Evolutionary conservation across 2,329 filamentous ascomycete species (phyloP), one percentile per base, ranked within the genome.

Genomic region (Diaporthe vaccinii): DNA sequence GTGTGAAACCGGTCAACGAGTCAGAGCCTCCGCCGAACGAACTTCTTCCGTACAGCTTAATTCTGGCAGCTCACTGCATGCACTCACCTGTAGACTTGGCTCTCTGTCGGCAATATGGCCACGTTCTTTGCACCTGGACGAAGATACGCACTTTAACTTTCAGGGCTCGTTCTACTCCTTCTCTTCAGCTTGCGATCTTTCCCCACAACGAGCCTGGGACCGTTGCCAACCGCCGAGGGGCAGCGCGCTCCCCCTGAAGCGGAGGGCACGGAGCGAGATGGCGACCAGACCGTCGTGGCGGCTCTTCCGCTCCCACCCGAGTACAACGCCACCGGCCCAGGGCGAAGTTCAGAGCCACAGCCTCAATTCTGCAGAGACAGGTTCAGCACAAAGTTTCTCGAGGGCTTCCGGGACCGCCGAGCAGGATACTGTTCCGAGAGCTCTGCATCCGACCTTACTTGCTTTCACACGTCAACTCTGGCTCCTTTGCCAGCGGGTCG

Each of bases 321-420:
- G 17, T 68, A 68, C 44, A 68, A 51, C 9, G 17, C 25, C 41
- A 67, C 25, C 20, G 22, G 62, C 8, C 34, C 31, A 36, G 51
- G 28, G 10, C 15, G 22, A 15, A 8, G 12, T 25, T 25, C 28
- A 25, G 44, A 31, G 39, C n/a, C 39, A 31, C 59, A 68, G 62
- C 53, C 62, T 49, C 44, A 36, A 9, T 68, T 68, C 34, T 68
- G 62, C 9, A 17, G 15, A 15, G 62, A 68, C 20, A 68, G 44
- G 31, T 68, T 51, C 62, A 36, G 62, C 28, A 68, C 44, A 6
- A 68, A 68, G 22, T 68, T 68, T 4, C 86, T 86, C 76, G 89
- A 77, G n/a, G 84, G 83, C 25, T 57, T 77, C 75, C 36, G 78
- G 77, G 76, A 79, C 58, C 58, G 49, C 39, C 62, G 59, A 31